Base-by-base conservation (phyloP, 306 rosid genomes). In the Lotus japonicus region DNA sequence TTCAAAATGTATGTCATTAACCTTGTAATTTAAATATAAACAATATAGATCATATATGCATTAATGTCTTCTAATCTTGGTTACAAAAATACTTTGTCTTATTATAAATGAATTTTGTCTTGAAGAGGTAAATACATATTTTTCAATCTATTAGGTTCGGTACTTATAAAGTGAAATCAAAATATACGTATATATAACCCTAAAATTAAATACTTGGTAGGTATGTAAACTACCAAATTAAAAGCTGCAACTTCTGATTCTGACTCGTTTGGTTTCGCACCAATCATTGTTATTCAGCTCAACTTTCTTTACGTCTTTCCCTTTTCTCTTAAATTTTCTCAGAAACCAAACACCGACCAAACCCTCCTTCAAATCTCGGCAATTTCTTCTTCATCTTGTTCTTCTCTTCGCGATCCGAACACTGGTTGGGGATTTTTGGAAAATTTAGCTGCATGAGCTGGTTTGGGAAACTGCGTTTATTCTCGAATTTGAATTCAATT, bases 361-460 rank as follows among this genome's bases (percentile, higher is more conserved):
- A 15, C 18, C 12, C 39, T 53, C 41, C 21, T 43, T 50, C 39
- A 48, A 38, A 21, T 19, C 56, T 61, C 58, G 23, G 61, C 50
- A 14, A 28, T 70, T 35, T 55, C 3, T 49, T 16, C 42, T 49
- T 41, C 12, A n/a, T n/a, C n/a, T n/a, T n/a, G n/a, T 21, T 21
- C 2, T 21, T 58, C 28, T 56, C 52, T 66, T 64, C 35, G 65
- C 51, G 70, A 71, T 76, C 76, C 58, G 53, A 65, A 54, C 69
- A 65, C 13, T 16, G 54, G 53, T 45, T 51, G 44, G 53, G 43
- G 55, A 52, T 17, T 2, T 11, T 48, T 58, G 26, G 50, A 70
- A 76, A 80, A 64, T n/a, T 66, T 68, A 92, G 84, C 63, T 84
- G 99, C 86, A 95, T 90, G 99, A 95, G 84, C 97, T 90, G 99